Conservation (phyloP, 2,329 filamentous ascomycete species). For the Nigrograna mackinnonii region DNA sequence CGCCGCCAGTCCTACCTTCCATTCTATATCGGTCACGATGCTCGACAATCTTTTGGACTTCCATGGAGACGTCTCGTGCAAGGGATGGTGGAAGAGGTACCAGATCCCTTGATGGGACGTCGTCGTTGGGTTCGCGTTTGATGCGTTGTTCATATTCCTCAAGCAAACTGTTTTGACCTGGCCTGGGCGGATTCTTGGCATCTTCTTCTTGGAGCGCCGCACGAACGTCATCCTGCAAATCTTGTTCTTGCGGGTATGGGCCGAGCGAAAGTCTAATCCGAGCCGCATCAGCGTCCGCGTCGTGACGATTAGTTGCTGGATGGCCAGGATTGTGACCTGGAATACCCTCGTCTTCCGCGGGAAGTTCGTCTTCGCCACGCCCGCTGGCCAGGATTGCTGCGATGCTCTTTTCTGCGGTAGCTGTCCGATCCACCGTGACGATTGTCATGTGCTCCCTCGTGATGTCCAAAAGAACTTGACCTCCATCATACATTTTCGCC, state of each 20-base stretch:
- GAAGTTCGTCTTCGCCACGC: constrained; percentile 58
- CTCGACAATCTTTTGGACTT: constrained; percentile 92
- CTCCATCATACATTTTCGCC: constrained; percentile 80
- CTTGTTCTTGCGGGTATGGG: constrained; percentile 78
- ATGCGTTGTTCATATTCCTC: constrained; percentile 87
- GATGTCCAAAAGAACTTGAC: constrained; percentile 75
- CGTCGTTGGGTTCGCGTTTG: constrained; percentile 87
- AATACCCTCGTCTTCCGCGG: constrained; percentile 70
- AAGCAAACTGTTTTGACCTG: constrained; percentile 73
- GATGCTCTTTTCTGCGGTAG: constrained; percentile 61
- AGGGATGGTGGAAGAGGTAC: constrained; percentile 87
- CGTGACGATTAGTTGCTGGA: constrained; percentile 61
- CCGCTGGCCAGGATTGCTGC: constrained; percentile 61
- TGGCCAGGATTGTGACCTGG: constrained; percentile 69
- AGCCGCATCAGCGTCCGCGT: constrained; percentile 58
- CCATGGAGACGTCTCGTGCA: constrained; percentile 87
- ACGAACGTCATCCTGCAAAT: constrained; percentile 82
- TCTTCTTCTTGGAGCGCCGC: constrained; percentile 88
- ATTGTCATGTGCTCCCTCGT: constrained; percentile 66
- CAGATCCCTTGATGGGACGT: constrained; percentile 76
- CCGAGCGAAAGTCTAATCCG: constrained; percentile 71
- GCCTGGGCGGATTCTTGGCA: constrained; percentile 69
- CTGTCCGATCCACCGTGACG: constrained; percentile 60
- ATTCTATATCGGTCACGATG: constrained; percentile 91
- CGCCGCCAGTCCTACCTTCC: constrained; percentile 78